phyloP scores from a whole-genome alignment of 805 yeast species.

The Metschnikowia aberdeeniae region DNA sequence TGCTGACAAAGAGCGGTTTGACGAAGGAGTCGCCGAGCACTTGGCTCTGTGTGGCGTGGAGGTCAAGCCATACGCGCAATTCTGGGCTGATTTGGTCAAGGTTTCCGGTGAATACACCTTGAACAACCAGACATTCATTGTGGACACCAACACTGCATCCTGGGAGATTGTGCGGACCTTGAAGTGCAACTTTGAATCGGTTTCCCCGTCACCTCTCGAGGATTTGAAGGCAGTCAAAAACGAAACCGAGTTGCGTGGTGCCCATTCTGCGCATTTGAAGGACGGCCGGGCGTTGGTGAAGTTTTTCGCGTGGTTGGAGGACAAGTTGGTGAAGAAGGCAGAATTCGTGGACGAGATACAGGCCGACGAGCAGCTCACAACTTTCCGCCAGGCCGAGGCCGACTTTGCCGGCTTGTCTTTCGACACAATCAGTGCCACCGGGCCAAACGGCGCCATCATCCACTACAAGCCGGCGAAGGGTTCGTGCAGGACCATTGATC shows the following conservation, averaged over 20 bases:
- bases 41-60: slow-evolving; percentile 24
- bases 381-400: slow-evolving; percentile 37
- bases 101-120: slow-evolving; percentile 33
- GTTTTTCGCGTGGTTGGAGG: slow-evolving; percentile 57
- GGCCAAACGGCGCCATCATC: slow-evolving; percentile 72
- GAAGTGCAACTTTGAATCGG: slow-evolving; percentile 26
- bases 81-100: slow-evolving; percentile 42
- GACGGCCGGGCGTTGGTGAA: slow-evolving; percentile 55
- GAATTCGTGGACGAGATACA: slow-evolving; percentile 52
- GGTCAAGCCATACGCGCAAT: slow-evolving; percentile 40
- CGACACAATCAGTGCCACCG: slow-evolving; percentile 71
- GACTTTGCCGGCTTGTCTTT: slow-evolving; percentile 63
- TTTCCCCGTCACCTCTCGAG: slow-evolving; percentile 39
- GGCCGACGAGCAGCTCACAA: slow-evolving; percentile 48
- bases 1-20: slow-evolving; percentile 41
- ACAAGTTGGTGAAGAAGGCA: slow-evolving; percentile 40
- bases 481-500: slow-evolving; percentile 46
- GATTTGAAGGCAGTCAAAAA: slow-evolving; percentile 52
- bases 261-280: slow-evolving; percentile 49
- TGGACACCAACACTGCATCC: slow-evolving; percentile 29
- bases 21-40: slow-evolving; percentile 22
- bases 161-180: slow-evolving; percentile 39
- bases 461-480: slow-evolving; percentile 61
- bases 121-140: slow-evolving; percentile 26
- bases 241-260: slow-evolving; percentile 46